Evolutionary conservation across 2,329 filamentous ascomycete genomes (phyloP), one percentile per base, ranked within the genome.

Genomic region (Alternaria dauci): DNA sequence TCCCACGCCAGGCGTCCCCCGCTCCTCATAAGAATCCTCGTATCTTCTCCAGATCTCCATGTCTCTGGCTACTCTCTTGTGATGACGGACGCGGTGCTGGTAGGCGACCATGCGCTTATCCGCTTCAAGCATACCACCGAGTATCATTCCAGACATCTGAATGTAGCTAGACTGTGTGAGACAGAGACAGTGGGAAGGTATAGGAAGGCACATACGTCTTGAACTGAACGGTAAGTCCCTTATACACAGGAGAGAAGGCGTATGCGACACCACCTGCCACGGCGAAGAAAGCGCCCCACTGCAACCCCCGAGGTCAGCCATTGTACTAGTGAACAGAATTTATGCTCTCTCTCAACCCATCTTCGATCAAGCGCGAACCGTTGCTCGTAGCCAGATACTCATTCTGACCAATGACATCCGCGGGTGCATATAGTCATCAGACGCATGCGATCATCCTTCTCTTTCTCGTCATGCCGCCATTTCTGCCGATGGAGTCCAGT

Each of bases 91-190:
- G 44, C 82, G 81, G 12, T 87, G 82, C 76, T 93, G 90, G 70
- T 91, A 92, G 60, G 85, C 81, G 53, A 89, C 84, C 69, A 94
- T 82, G 51, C 88, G 84, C 57, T 82, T 79, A 72, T 94, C 91
- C 3, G 91, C 91, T 80, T 93, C 90, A 55, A 94, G 84, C 85
- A 91, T 91, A 71, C 88, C 85, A 43, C 91, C 91, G 34, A 92
- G 72, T n/a, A 91, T 89, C 91, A 94, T 94, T 61, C 88, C 89
- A n/a, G 89, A 91, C 89, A 93, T 92, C 77, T 93, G 91, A 16
- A 94, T 82, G 74, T 92, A 94, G 30, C 91, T 94, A 11, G 0
- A 2, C 1, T 25, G 0, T 16, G 9, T 12, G n/a, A 34, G 18
- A 8, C 0, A 8, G 2, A 5, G 20, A 8, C 14, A 32, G 18